phyloP scores from a whole-genome alignment of 306 rosid species.

The Erythrophleum fordii region DNA sequence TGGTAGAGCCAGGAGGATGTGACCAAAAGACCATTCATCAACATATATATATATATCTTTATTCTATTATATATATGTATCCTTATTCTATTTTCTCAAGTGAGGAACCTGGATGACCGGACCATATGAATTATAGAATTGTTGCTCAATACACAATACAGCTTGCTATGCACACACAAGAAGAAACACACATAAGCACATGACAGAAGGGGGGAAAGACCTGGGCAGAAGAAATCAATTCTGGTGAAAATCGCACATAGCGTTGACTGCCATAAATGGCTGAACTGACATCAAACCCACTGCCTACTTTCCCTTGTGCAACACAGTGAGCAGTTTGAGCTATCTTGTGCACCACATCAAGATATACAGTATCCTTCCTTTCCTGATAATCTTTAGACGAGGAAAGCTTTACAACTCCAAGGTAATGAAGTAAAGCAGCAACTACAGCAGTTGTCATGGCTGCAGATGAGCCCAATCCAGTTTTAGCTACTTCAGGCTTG shows the following conservation, averaged over 20 bases:
- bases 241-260: conserved; percentile 95
- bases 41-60: not conserved
- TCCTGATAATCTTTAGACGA: conserved; percentile 46
- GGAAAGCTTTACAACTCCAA: conserved; percentile 72
- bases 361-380: conserved; percentile 56
- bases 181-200: not conserved
- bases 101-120: not conserved
- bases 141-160: conserved; percentile 24
- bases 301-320: conserved; percentile 98
- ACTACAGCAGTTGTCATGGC: conserved; percentile 99
- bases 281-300: conserved; percentile 98
- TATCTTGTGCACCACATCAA: conserved; percentile 81
- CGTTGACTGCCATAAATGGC: conserved; percentile 99
- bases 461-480: conserved; percentile 98
- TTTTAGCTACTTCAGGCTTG: conserved; percentile 98
- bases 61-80: not conserved
- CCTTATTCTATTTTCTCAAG: not conserved
- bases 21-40: not conserved
- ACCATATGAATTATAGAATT: not conserved
- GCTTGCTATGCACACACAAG: not conserved
- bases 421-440: conserved; percentile 92
- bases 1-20: too few relatives aligned
- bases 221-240: conserved; percentile 87
- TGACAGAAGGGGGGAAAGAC: conserved; percentile 42
- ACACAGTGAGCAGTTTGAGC: conserved; percentile 97